Conservation (phyloP, 345 rosid genomes). For the Pugionium cornutum region DNA sequence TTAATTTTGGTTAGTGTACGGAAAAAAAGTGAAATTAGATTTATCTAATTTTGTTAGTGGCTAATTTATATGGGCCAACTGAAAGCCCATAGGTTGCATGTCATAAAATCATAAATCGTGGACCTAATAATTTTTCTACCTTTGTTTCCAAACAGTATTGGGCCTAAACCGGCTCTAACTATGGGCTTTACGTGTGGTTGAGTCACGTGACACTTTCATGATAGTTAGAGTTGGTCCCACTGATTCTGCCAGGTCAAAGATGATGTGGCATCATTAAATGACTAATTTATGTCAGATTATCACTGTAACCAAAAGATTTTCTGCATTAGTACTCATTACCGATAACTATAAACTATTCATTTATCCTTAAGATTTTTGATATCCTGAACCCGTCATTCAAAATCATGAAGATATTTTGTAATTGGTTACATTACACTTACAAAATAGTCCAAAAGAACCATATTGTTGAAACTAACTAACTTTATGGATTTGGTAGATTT, state of each 20-base stretch:
- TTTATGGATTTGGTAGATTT: not conserved
- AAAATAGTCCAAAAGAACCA: no score
- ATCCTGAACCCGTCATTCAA: not conserved
- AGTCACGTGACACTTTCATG: slow-evolving; percentile 24
- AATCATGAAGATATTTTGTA: not conserved
- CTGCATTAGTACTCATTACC: slow-evolving; percentile 1
- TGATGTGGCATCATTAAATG: slow-evolving; percentile 29
- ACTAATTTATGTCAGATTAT: slow-evolving; percentile 11
- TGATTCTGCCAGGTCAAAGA: slow-evolving; percentile 28
- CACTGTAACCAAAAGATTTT: slow-evolving; percentile 2
- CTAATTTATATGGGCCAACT: not conserved
- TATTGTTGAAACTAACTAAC: no score
- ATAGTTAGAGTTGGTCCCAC: slow-evolving; percentile 10
- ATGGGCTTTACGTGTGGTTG: slow-evolving; percentile 13
- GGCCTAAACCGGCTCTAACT: not conserved
- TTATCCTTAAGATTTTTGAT: not conserved
- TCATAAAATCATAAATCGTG: not conserved
- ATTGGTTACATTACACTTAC: not conserved
- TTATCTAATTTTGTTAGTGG: no score
- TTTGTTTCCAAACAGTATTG: not conserved
- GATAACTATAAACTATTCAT: slow-evolving; percentile 4
- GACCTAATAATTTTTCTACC: not conserved
- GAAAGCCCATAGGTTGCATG: slow-evolving; percentile 5
- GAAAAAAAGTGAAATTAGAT: no score
- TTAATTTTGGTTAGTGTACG: not conserved